Evolutionary conservation across 1,139 yeast species (phyloP), one percentile per base, ranked within the genome.

Genomic region (Wickerhamomyces sp.): DNA sequence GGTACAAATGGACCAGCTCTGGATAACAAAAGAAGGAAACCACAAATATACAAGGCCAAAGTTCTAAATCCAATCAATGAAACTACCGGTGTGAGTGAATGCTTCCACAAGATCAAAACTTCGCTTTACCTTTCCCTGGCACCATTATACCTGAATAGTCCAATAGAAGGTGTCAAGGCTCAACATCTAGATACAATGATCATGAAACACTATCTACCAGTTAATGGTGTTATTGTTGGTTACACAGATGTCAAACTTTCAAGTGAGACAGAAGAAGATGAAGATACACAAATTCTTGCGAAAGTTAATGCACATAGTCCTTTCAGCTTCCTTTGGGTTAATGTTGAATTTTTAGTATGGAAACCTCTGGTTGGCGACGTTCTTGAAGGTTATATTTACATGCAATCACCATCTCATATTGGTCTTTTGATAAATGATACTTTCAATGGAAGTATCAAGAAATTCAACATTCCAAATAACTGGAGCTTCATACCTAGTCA

Each of bases 321-420:
- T 19, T 89, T 88, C 57, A 75, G 91, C 26, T 91, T 83, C 57
- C 57, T 84, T 42, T 91, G 97, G 97, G 69, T 87, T 32, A 63
- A 75, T 4, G 94, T 83, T n/a, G 93, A 87, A 41, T 68, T 91
- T 30, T 67, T 88, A 39, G 73, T 88, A 36, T 91, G 98, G 97
- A 76, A 74, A 52, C 98, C 98, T 5, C 76, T 75, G 49, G 69
- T 78, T 12, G 96, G 95, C 6, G 97, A 91, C 53, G 64, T 68
- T 2, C 61, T 89, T 22, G 95, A 89, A 56, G 98, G 98, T 6
- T 73, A 78, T 64, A 73, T 85, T 39, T 87, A 87, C 63, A 78
- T 91, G 74, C 96, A 89, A 64, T 82, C 96, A 2, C 96, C 95
- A 13, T 83, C 95, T 8, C 98, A 91, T 56, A 81, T 93, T 52